Conservation (phyloP, 768 basidiomycete genomes). For the Cytidiella melzeri region DNA sequence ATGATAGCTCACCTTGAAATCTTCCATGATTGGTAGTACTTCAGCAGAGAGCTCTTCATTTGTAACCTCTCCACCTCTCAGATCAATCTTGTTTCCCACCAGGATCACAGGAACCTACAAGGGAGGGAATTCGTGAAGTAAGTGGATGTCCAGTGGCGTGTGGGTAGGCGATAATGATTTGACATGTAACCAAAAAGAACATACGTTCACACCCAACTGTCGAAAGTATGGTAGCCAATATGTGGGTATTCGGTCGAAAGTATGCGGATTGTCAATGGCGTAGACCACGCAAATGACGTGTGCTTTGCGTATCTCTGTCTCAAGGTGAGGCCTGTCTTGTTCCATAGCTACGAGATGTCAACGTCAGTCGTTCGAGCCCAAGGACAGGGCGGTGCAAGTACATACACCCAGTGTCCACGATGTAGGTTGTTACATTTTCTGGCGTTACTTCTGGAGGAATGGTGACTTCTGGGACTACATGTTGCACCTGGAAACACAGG, state of each 20-base stretch:
- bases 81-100: conserved; percentile 97
- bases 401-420: conserved; percentile 94
- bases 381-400: conserved; percentile 11
- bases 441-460: conserved; percentile 97
- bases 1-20: conserved; percentile 75
- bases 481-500: conserved; percentile 64
- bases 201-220: conserved; percentile 90
- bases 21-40: conserved; percentile 95
- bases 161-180: no score
- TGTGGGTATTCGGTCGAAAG: conserved; percentile 96
- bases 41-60: conserved; percentile 93
- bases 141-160: background rate
- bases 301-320: conserved; percentile 93
- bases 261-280: conserved; percentile 91
- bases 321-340: conserved; percentile 81
- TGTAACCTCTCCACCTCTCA: conserved; percentile 88
- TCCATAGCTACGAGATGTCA: conserved; percentile 54
- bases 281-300: conserved; percentile 99
- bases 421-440: conserved; percentile 96
- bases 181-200: no score
- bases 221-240: conserved; percentile 97
- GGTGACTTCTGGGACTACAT: conserved; percentile 93
- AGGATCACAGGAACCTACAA: conserved; percentile 89
- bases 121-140: no score
- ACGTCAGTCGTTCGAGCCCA: conserved; percentile 2